A percentile compares a stretch with the other conserved stretches of the same genome.
Evolutionary conservation across 2,329 filamentous ascomycete species (phyloP).

Genomic region (Claviceps humidiphila): DNA sequence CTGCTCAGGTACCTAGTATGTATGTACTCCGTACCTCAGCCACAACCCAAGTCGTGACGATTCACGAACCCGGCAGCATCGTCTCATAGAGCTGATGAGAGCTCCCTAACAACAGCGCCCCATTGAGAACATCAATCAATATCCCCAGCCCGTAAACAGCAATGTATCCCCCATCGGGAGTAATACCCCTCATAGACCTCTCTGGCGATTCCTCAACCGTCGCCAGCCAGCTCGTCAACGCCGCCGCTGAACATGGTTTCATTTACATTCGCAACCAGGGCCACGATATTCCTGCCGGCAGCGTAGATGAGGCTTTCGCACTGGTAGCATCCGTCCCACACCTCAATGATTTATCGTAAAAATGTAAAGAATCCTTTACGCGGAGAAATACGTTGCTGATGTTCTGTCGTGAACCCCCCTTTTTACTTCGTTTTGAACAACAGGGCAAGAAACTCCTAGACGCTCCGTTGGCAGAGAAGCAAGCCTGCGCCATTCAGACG

Average conservation of each 20-base stretch:
- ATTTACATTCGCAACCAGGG: constrained; percentile 73
- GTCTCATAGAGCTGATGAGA: too few relatives aligned
- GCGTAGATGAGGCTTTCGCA: constrained; percentile 59
- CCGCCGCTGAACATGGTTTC: constrained; percentile 74
- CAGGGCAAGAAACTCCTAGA: constrained; percentile 59
- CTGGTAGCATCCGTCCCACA: constrained; percentile 39
- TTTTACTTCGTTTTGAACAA: not conserved
- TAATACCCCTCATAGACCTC: constrained; percentile 76
- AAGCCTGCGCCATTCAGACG: constrained; percentile 58
- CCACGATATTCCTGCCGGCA: constrained; percentile 49
- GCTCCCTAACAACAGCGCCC: too few relatives aligned
- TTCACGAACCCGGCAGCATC: too few relatives aligned
- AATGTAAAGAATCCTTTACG: too few relatives aligned
- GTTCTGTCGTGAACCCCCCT: too few relatives aligned
- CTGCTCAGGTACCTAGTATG: too few relatives aligned
- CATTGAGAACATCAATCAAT: not conserved
- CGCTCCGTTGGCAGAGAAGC: constrained; percentile 58
- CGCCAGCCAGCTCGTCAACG: constrained; percentile 61
- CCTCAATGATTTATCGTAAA: too few relatives aligned
- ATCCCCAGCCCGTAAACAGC: not conserved
- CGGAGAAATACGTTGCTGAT: too few relatives aligned
- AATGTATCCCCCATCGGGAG: constrained; percentile 19
- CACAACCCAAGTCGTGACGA: too few relatives aligned
- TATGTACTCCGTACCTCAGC: too few relatives aligned
- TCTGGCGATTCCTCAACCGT: constrained; percentile 40